Conservation (phyloP, 1,284 basidiomycete genomes). For the Malassezia vespertilionis region DNA sequence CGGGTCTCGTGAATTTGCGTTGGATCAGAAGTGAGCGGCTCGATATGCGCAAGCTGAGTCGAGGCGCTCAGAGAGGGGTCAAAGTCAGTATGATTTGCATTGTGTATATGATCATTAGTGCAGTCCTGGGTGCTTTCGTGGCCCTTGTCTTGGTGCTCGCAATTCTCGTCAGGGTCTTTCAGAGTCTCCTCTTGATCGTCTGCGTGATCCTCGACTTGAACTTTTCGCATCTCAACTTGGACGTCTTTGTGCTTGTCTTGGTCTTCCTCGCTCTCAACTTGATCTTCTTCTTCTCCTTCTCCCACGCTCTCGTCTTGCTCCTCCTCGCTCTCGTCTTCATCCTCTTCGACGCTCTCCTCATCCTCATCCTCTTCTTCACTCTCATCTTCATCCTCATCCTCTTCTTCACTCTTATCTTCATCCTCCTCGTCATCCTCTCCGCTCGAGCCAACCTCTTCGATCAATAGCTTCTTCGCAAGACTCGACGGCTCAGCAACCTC, state of each 20-base stretch:
- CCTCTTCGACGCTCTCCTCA: neutral
- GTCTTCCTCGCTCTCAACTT: neutral
- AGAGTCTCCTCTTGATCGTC: neutral
- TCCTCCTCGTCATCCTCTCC: constrained; percentile 1
- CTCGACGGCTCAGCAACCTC: neutral
- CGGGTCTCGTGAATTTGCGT: too few species aligned
- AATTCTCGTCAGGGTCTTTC: neutral
- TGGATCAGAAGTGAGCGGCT: too few species aligned
- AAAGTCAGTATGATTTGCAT: too few species aligned
- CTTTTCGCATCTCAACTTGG: neutral
- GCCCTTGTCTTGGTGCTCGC: too few species aligned
- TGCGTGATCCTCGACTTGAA: neutral
- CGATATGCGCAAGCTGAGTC: too few species aligned
- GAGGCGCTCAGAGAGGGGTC: too few species aligned
- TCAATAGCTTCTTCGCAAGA: neutral
- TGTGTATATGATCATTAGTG: too few species aligned
- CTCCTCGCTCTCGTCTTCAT: neutral
- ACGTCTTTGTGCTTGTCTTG: neutral
- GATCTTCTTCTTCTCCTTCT: neutral
- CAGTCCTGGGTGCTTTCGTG: too few species aligned
- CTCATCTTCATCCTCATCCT: neutral
- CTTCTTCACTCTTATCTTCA: neutral
- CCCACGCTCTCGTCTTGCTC: neutral
- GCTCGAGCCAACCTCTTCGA: neutral
- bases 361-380: constrained; percentile 1